A percentile compares a stretch with the other conserved stretches of the same genome.
Conservation (phyloP, 257 asterid species). For the Knoxia roxburghii region DNA sequence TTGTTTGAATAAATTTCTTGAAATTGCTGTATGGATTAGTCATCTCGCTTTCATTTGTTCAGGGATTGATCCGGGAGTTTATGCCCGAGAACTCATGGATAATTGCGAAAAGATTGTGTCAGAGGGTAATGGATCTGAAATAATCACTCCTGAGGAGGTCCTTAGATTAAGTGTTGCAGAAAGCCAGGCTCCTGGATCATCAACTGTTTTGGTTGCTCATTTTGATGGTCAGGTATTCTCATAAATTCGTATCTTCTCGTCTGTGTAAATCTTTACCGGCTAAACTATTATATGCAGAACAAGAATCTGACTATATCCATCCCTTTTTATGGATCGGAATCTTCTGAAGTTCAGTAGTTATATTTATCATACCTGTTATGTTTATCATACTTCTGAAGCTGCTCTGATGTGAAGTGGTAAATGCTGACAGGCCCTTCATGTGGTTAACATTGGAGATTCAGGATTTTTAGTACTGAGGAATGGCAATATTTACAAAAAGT, state of each 20-base stretch:
- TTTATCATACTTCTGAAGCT: not conserved
- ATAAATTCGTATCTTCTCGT: not conserved
- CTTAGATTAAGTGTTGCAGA: slow-evolving; percentile 47
- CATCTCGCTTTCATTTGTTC: slow-evolving; percentile 6
- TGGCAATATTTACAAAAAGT: slow-evolving; percentile 48
- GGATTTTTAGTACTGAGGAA: slow-evolving; percentile 65
- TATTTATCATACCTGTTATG: not conserved
- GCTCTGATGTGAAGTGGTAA: not conserved
- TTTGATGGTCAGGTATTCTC: slow-evolving; percentile 70
- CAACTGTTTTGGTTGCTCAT: slow-evolving; percentile 60
- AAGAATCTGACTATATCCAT: not conserved
- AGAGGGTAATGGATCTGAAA: slow-evolving; percentile 22
- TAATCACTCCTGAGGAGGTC: slow-evolving; percentile 44
- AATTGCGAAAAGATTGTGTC: slow-evolving; percentile 46
- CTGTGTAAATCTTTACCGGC: not conserved
- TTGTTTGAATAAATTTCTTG: not conserved
- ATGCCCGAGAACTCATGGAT: slow-evolving; percentile 62
- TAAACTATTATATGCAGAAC: not conserved
- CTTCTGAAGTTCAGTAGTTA: not conserved
- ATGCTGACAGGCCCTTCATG: slow-evolving; percentile 54
- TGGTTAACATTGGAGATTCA: slow-evolving; percentile 81
- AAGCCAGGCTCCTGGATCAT: slow-evolving; percentile 56
- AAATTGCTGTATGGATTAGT: not conserved
- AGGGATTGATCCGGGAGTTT: slow-evolving; percentile 69
- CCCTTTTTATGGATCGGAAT: not conserved